Evolutionary conservation across 2,329 filamentous ascomycete species (phyloP), one percentile per base, ranked within the genome.

Genomic region (Microdochium paspali): DNA sequence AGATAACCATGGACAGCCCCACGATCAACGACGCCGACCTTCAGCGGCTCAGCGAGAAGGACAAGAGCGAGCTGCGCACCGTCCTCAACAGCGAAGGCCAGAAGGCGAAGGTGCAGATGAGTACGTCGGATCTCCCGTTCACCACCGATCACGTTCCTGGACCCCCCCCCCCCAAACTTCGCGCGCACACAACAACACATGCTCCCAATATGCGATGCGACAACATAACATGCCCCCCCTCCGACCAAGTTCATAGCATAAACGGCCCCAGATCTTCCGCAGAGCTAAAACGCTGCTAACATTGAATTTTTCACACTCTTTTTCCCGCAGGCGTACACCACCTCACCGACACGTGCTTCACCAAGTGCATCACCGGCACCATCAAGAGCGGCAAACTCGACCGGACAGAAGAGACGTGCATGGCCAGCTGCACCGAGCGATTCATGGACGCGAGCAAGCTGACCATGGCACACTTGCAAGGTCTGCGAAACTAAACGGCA

Each of bases 401-500:
- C 56, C 79, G 76, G 59, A 72, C 68, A 51, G 93, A 98, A 71
- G 84, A 93, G 71, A 70, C 74, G 9, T 98, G 93, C 66, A 78
- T 95, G 64, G 75, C 83, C 65, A 96, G 95, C 73, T 98, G 93
- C 62, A 90, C 97, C 48, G 87, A 95, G 60, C 78, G 93, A 48
- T 97, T 94, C 69, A 77, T 97, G 70, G 93, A 98, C 67, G 79
- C 90, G 53, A 93, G 91, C 69, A 69, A 87, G 54, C 73, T 88
- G 46, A 86, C 95, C n/a, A 72, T 96, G 66, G 85, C 83, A 73
- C 86, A 96, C 64, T 70, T 97, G 60, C 83, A 93, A 64, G 77
- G 62, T 52, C 68, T 78, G 70, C 71, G 75, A 28, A 56, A 63
- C 30, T 10, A 46, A 47, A 47, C 26, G 26, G 13, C 26, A 13